Conservation (phyloP, 345 rosid genomes). For the Citrus trifoliata region DNA sequence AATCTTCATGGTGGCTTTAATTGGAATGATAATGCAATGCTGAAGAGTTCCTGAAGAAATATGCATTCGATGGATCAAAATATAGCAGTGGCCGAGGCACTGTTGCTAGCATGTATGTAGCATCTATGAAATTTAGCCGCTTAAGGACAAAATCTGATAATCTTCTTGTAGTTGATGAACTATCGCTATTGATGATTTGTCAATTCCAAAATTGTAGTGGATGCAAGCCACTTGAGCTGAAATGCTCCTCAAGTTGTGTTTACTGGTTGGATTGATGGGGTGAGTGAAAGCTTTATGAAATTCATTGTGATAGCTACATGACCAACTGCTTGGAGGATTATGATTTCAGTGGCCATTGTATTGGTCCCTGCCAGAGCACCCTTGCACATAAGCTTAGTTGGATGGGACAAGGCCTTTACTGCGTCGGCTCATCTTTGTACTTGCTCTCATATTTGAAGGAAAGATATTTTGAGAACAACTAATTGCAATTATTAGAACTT, state of each 20-base stretch:
- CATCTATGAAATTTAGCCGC: not conserved
- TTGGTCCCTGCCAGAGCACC: not conserved
- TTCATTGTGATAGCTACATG: not conserved
- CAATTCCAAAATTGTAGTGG: not conserved
- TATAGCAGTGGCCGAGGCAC: too few species aligned
- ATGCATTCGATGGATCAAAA: not conserved
- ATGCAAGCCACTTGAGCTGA: not conserved
- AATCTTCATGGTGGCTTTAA: not conserved
- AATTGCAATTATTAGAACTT: not conserved
- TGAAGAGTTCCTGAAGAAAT: not conserved
- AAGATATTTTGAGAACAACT: too few species aligned
- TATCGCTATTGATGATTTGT: not conserved
- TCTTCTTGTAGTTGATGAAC: not conserved
- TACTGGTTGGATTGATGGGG: conserved; percentile 1
- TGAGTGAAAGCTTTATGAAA: not conserved
- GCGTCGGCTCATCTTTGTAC: not conserved
- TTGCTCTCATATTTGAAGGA: not conserved
- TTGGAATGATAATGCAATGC: not conserved
- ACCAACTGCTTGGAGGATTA: not conserved
- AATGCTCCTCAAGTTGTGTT: not conserved
- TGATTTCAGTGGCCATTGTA: not conserved
- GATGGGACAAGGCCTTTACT: not conserved
- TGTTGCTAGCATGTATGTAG: not conserved
- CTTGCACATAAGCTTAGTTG: not conserved
- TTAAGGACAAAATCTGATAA: too few species aligned